Base-by-base conservation (phyloP, 2,329 filamentous ascomycete species). In the Paraphaeosphaeria sporulosa region DNA sequence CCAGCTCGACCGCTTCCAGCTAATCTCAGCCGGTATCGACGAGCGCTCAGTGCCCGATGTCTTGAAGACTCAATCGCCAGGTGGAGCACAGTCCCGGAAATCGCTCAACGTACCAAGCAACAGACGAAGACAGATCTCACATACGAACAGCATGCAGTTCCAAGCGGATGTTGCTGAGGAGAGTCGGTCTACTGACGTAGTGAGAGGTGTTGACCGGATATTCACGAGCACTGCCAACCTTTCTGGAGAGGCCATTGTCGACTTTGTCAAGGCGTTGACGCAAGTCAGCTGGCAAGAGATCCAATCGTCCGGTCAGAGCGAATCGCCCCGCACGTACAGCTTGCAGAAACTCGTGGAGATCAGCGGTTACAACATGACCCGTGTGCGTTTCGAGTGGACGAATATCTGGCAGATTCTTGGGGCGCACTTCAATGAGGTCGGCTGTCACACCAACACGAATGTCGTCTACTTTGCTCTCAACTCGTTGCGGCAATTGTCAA, bases 271-370 rank as follows among this genome's bases (percentile, higher is more conserved):
- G 58, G 94, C 95, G 0, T 81, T 99, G 60, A 96, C 92, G 8
- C 93, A 97, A 75, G 94, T 99, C 66, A 98, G 94, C 78, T 98
- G 95, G 95, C 94, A 98, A 73, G 95, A 99, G 78, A 99, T 99
- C 72, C 94, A 96, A 75, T 96, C 95, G 3, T 98, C 95, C 0
- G 95, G 95, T 0, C 92, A 94, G 58, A 97, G 94, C 73, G 95
- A 99, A 62, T 96, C 93, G 23, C 95, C 95, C 12, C 89, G 96
- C 57, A 99, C 94, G 9, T 99, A 97, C 84, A 97, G 94, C 80
- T 82, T 99, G 63, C 95, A 99, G 75, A 99, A 99, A 79, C 87
- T 99, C 64, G 96, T 99, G 17, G 95, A 99, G 79, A 98, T 99
- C 78, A 96, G 93, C 77, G 97, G 97, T 79, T 99, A 99, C 87